Percentiles rank a stretch among this genome's conserved stretches.
Evolutionary conservation across 805 yeast species (phyloP).

Genomic region (Kodamaea leandrae): DNA sequence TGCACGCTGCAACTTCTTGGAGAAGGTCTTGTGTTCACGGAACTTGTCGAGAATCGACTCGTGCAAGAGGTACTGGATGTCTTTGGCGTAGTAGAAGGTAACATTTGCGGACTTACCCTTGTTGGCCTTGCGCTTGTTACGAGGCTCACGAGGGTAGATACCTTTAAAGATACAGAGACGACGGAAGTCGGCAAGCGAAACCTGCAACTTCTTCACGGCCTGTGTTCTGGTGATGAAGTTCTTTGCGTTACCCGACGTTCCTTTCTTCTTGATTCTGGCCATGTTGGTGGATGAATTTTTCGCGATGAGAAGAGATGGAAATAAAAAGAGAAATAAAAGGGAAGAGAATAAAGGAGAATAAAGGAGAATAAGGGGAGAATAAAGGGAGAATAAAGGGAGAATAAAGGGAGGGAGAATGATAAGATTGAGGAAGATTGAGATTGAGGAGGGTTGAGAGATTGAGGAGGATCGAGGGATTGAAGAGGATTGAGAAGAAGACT

Average conservation of each 20-base stretch:
- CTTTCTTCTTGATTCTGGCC: constrained; percentile 79
- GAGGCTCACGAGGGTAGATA: constrained; percentile 94
- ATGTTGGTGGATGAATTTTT: constrained; percentile 19
- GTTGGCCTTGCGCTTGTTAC: constrained; percentile 93
- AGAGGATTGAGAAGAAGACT: background rate
- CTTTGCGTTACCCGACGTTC: constrained; percentile 84
- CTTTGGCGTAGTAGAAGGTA: constrained; percentile 91
- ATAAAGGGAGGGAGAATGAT: background rate
- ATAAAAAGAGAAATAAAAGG: background rate
- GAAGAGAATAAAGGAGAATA: background rate
- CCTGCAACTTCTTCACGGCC: constrained; percentile 88
- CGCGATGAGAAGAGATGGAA: background rate
- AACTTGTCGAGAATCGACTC: constrained; percentile 91
- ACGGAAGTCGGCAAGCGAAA: constrained; percentile 93
- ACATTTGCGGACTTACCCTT: constrained; percentile 90
- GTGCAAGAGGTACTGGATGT: constrained; percentile 90
- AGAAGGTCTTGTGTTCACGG: constrained; percentile 93
- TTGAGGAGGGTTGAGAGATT: background rate
- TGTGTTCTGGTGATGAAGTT: constrained; percentile 92
- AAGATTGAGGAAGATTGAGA: background rate
- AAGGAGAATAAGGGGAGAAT: too few species aligned
- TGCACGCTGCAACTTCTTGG: constrained; percentile 85
- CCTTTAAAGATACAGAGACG: constrained; percentile 97
- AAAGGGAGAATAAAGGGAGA: background rate
- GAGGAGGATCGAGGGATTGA: background rate